These are phyloP conservation scores for Myxozyma melibiosi DNA, from an alignment of 805 yeast genomes.

Conservation along the genomic window DNA sequence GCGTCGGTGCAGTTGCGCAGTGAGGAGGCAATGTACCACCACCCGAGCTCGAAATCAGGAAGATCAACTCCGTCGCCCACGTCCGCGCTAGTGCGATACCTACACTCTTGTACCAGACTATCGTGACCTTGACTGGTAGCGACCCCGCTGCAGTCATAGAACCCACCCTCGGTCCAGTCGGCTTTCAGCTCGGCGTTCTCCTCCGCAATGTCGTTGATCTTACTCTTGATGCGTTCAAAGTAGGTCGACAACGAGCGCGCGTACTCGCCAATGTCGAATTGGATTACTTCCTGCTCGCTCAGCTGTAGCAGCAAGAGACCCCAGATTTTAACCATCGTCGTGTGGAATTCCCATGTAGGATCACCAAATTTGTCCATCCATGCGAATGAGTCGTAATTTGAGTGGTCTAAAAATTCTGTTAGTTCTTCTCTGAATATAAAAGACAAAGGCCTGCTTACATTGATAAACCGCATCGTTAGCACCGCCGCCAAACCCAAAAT, in stretches of 20 bases:
- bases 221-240: slow-evolving; percentile 44
- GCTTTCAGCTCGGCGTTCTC: slow-evolving; percentile 24
- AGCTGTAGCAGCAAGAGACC: slow-evolving; percentile 55
- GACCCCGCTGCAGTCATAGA: slow-evolving; percentile 18
- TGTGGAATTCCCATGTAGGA: slow-evolving; percentile 62
- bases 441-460: slow-evolving; percentile 8
- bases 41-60: slow-evolving; percentile 26
- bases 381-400: slow-evolving; percentile 57
- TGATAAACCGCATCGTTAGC: slow-evolving; percentile 58
- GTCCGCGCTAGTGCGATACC: not conserved
- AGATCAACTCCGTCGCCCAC: slow-evolving; percentile 4
- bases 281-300: slow-evolving; percentile 52
- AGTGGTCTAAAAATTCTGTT: slow-evolving; percentile 52
- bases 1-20: slow-evolving; percentile 31
- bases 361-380: slow-evolving; percentile 72
- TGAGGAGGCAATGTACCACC: slow-evolving; percentile 31
- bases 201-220: slow-evolving; percentile 42
- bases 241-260: slow-evolving; percentile 46
- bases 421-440: not conserved
- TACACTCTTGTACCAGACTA: slow-evolving; percentile 7
- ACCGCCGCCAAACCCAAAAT: slow-evolving; percentile 55
- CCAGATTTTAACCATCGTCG: slow-evolving; percentile 55
- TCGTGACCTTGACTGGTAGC: not conserved
- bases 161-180: slow-evolving; percentile 5
- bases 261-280: slow-evolving; percentile 49